A percentile compares a stretch with the other conserved stretches of the same genome.
phyloP scores from a whole-genome alignment of 306 rosid genomes.

The Amphicarpaea edgeworthii region DNA sequence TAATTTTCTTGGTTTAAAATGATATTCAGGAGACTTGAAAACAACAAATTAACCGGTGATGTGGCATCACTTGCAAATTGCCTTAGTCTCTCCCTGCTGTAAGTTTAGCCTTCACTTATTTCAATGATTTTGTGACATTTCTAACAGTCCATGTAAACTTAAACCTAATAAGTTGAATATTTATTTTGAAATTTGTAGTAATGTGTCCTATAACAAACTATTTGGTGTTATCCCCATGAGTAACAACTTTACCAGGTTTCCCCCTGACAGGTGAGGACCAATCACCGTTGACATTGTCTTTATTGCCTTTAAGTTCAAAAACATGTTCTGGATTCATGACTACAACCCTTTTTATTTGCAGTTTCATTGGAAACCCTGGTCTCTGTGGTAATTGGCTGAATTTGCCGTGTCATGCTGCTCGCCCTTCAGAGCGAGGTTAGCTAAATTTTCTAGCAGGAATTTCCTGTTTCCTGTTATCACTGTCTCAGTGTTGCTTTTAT shows the following conservation, averaged over 20 bases:
- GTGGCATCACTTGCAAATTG: conserved; percentile 73
- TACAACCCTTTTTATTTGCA: conserved; percentile 46
- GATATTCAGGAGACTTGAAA: conserved; percentile 78
- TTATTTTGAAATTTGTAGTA: conserved; percentile 57
- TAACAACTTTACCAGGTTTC: conserved; percentile 90
- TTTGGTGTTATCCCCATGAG: conserved; percentile 87
- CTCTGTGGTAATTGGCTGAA: conserved; percentile 88
- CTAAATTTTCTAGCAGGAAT: neutral
- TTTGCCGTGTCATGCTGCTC: conserved; percentile 70
- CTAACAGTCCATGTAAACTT: neutral
- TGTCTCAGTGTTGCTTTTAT: neutral
- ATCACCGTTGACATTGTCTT: conserved; percentile 1
- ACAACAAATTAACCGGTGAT: conserved; percentile 86
- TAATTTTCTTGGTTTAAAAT: conserved; percentile 25
- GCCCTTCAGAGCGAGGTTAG: conserved; percentile 74
- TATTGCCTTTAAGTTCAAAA: conserved; percentile 8
- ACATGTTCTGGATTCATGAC: conserved; percentile 30
- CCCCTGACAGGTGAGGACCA: conserved; percentile 77
- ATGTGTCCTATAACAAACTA: conserved; percentile 85
- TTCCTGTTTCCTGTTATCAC: neutral
- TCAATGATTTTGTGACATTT: neutral
- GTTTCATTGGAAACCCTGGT: conserved; percentile 88
- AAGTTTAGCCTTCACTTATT: conserved; percentile 49
- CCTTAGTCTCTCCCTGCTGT: conserved; percentile 81
- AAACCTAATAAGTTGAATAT: conserved; percentile 23